Evolutionary conservation across 176 grass and related monocot genomes (phyloP), one percentile per base, ranked within the genome.

Genomic region (Phyllostachys edulis): DNA sequence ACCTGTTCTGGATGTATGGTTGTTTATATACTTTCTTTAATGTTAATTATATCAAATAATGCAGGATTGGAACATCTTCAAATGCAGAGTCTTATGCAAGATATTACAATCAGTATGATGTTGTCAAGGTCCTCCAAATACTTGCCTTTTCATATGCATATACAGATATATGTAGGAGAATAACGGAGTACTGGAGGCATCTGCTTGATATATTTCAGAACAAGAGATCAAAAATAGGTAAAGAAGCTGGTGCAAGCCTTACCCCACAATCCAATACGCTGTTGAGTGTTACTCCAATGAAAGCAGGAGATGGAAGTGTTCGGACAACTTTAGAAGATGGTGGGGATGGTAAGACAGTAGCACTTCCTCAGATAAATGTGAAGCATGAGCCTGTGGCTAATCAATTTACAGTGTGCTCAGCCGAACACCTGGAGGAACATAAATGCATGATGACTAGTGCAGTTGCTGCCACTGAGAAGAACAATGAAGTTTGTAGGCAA

Each of bases 91-190:
- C 86, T 82, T 90, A 87, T 79, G 73, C 83, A 87, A 91, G 89
- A 74, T 94, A 99, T 56, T 99, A 99, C 87, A 99, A 99, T 70
- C 78, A 79, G 26, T 77, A 37, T 81, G 96, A 96, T 90, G 84
- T 87, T 68, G 76, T 64, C 77, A 96, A 99, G 49, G 86, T 99
- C 66, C 55, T 96, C 32, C 82, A 85, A 76, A 39, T 80, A 68
- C 72, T 99, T 78, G 85, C 77, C 54, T 81, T 73, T 40, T 85
- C 84, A 54, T 75, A 90, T 60, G 81, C 85, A 84, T 94, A 94
- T 94, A 69, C 78, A 56, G 77, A 92, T 76, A 96, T 94, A 73
- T 94, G 85, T 46, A 89, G 55, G 56, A 80, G 71, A 75, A 92
- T 96, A 82, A 68, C 41, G 52, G 90, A 89, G 69, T 94, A 96